Conservation (phyloP, 176 grass and related monocot species). For the Secale cereale region DNA sequence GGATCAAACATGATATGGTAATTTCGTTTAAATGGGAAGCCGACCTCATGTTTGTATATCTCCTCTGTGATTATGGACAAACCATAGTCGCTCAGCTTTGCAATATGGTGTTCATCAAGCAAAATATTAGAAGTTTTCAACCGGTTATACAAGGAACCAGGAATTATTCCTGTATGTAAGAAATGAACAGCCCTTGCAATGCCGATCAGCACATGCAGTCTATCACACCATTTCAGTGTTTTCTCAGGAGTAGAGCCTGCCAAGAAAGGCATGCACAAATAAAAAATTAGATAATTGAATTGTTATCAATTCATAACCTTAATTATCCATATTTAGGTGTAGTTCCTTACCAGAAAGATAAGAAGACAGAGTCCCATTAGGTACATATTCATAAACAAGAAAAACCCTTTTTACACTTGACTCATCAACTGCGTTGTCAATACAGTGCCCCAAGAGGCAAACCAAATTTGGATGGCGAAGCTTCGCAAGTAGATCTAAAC, state of each 20-base stretch:
- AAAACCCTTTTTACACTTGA: conserved; percentile 80
- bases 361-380: conserved; percentile 55
- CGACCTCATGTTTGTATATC: conserved; percentile 87
- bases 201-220: conserved; percentile 68
- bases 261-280: conserved; percentile 27
- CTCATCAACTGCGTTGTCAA: conserved; percentile 63
- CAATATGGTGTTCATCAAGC: conserved; percentile 74
- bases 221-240: conserved; percentile 71
- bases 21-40: conserved; percentile 15
- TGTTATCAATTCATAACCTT: neutral
- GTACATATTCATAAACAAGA: conserved; percentile 87
- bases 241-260: conserved; percentile 65
- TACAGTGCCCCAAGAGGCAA: conserved; percentile 89
- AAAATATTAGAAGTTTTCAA: conserved; percentile 74
- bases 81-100: conserved; percentile 92
- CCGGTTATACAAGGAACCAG: conserved; percentile 90
- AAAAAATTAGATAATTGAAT: neutral
- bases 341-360: conserved; percentile 73
- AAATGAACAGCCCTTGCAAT: conserved; percentile 96
- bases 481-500: conserved; percentile 95
- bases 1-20: neutral
- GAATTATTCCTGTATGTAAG: conserved; percentile 94
- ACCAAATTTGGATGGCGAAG: conserved; percentile 90
- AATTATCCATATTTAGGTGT: neutral
- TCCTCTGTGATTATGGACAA: conserved; percentile 89